Base-by-base conservation (phyloP, 495 filamentous ascomycete genomes). In the Aspergillus affinis region DNA sequence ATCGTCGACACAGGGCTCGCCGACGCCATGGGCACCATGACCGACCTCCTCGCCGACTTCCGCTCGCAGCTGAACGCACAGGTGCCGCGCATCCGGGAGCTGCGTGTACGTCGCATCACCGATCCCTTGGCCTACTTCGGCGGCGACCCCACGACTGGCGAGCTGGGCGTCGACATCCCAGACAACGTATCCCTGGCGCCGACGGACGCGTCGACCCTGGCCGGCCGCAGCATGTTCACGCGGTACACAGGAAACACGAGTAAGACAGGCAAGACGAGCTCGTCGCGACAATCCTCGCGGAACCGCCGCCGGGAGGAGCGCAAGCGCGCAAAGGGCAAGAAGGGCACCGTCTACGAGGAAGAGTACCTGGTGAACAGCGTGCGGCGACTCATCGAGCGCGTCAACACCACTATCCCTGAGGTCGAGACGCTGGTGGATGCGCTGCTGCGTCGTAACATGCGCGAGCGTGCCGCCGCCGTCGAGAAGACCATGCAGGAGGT, bases 281-380 rank as follows among this genome's bases (percentile, higher is more conserved):
- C 85, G 1, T 88, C 89, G 19, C 81, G 91, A 10, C 86, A 86
- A 51, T 96, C 91, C 29, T 88, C 85, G 53, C 92, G 91, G 78
- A 96, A 93, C 60, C 83, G 91, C 17, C 80, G 86, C 17, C 79
- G 90, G 17, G 94, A 98, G 71, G 94, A 98, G 80, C 87, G 96
- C 66, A 98, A 98, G 84, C 83, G 92, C 7, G 94, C 94, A 0
- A 82, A 90, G 26, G 94, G 94, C 15, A 91, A 96, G 72, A 97
- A 97, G 80, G 94, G 94, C 17, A 96, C 88, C 47, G 88, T 98
- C 5, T 98, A 98, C 69, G 94, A 98, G 67, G 94, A 98, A 71
- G 94, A 97, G 73, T 98, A 98, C 70, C 81, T 98, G 12, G 86
- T 96, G 48, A 93, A 90, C 66, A 91, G 87, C 62, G 86, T 97